Evolutionary conservation across 1,139 yeast species (phyloP), one percentile per base, ranked within the genome.

Genomic region (Wickerhamomyces sp.): DNA sequence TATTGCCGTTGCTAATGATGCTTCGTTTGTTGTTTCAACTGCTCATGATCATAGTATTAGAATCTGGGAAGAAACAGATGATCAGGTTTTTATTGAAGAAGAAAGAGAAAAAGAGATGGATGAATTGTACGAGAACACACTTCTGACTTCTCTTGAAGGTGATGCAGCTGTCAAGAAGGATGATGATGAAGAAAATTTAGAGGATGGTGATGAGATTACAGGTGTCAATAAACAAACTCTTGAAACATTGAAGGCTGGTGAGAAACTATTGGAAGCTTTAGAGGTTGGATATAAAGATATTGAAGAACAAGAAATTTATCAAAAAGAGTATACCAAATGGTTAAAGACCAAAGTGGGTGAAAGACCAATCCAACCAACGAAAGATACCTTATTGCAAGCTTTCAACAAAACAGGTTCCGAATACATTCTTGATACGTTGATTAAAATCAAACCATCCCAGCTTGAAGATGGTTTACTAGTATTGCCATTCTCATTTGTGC

Each of bases 21-120:
- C 96, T 8, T 70, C 76, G 37, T 81, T 82, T 56, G 78, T 90
- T 57, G 83, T 88, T 6, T 78, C 95, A n/a, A 84, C 93, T 1
- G 84, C 97, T 9, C 99, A 93, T 64, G 99, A 93, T 64, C 95
- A 88, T 62, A 84, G 96, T 56, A 81, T 93, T 44, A 75, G 99
- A 62, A 67, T 90, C 26, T 93, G 99, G 99, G 78, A 77, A 52
- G 91, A 89, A 61, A 87, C 95, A 6, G 94, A 86, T 48, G 99
- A 93, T 63, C 94, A 93, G 57, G 91, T 93, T 27, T 93, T 93
- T 65, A 68, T 94, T 50, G 97, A 93, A 63, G 99, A 93, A 73
- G 99, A 93, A 68, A 76, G 93, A 48, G 99, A 94, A 62, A 88
- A 85, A 65, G 99, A 93, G 64, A 74, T 90, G 77, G 99, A 93